phyloP scores from a whole-genome alignment of 2,329 filamentous ascomycete genomes.

The Aphanoascus verrucosus region DNA sequence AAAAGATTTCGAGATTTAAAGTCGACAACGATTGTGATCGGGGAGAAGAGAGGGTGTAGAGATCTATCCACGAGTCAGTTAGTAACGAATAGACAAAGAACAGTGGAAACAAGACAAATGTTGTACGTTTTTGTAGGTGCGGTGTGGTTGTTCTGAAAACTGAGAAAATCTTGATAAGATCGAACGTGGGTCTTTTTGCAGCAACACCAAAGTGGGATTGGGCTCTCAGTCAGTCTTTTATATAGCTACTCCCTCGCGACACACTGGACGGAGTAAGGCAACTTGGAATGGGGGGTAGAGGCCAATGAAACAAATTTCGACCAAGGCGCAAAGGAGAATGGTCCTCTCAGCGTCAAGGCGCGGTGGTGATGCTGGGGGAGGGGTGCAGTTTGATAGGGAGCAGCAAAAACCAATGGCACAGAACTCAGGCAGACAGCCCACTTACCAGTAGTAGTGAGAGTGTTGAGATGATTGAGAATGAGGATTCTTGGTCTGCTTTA shows the following conservation, averaged over 20 bases:
- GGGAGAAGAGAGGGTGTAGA: slow-evolving; percentile 8
- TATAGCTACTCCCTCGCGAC: not conserved
- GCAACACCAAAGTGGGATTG: not conserved
- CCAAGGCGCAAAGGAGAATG: slow-evolving; percentile 9
- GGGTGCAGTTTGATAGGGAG: slow-evolving; percentile 13
- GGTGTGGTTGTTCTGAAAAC: not conserved
- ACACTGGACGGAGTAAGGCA: not conserved
- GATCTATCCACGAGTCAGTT: slow-evolving; percentile 3
- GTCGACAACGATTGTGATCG: not conserved
- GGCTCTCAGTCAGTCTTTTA: not conserved
- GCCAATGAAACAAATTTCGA: slow-evolving; percentile 11
- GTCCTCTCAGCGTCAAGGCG: not conserved
- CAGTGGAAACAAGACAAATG: not conserved
- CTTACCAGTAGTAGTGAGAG: too few species aligned
- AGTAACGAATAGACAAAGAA: not conserved
- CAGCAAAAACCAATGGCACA: slow-evolving; percentile 20
- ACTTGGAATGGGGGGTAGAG: not conserved
- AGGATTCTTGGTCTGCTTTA: too few species aligned
- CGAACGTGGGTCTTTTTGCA: not conserved
- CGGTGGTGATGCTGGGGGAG: not conserved
- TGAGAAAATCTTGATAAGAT: not conserved
- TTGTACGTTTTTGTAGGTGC: too few species aligned
- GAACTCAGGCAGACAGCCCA: not conserved
- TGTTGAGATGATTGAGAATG: too few species aligned
- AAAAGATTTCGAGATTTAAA: not conserved